Evolutionary conservation across 2,329 filamentous ascomycete species (phyloP).

Genomic region (Chaetomiaceae sp.): DNA sequence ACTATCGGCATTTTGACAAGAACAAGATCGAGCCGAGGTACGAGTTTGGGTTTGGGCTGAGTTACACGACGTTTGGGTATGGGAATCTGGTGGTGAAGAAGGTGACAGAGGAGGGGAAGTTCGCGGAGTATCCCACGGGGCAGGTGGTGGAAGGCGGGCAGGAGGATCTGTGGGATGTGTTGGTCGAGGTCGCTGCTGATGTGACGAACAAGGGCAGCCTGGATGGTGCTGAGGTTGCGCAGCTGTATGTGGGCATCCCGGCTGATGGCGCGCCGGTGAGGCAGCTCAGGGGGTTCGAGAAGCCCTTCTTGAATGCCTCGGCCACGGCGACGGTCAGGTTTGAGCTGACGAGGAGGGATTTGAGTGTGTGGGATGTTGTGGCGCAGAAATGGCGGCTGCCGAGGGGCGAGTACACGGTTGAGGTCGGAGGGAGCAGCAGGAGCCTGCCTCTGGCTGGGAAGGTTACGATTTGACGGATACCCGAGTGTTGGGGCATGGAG

Average conservation of each 20-base stretch:
- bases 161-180: slow-evolving; percentile 44
- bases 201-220: slow-evolving; percentile 41
- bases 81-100: slow-evolving; percentile 38
- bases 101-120: slow-evolving; percentile 26
- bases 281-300: slow-evolving; percentile 65
- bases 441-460: slow-evolving; percentile 39
- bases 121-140: slow-evolving; percentile 36
- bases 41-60: slow-evolving; percentile 54
- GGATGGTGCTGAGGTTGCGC: slow-evolving; percentile 44
- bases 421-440: slow-evolving; percentile 46
- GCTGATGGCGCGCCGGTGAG: slow-evolving; percentile 41
- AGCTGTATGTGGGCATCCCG: slow-evolving; percentile 45
- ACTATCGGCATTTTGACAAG: slow-evolving; percentile 53
- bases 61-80: slow-evolving; percentile 52
- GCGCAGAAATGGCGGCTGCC: slow-evolving; percentile 58
- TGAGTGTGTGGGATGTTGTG: slow-evolving; percentile 62
- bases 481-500: not conserved
- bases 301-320: slow-evolving; percentile 47
- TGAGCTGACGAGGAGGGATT: slow-evolving; percentile 55
- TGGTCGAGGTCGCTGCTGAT: slow-evolving; percentile 37
- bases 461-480: slow-evolving; percentile 33
- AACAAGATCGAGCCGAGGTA: slow-evolving; percentile 46
- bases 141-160: slow-evolving; percentile 42
- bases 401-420: slow-evolving; percentile 41
- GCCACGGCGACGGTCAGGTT: slow-evolving; percentile 45